phyloP scores from a whole-genome alignment of 2,329 filamentous ascomycete genomes.

The Thielaviopsis euricoi region DNA sequence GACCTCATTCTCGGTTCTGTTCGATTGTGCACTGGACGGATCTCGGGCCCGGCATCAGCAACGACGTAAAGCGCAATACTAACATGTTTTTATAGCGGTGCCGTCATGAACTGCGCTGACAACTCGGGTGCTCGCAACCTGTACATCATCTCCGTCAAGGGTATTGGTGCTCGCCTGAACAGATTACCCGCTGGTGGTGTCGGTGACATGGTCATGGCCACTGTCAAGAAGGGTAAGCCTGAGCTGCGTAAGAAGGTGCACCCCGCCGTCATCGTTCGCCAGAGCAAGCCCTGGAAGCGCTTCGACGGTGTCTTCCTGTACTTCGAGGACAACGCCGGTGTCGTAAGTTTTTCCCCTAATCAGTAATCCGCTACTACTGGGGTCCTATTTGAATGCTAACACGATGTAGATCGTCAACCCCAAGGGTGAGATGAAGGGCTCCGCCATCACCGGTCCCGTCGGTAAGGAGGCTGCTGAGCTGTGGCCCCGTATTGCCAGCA shows the following conservation, averaged over 20 bases:
- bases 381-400: background rate
- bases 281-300: conserved; percentile 99
- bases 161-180: conserved; percentile 94
- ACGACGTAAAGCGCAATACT: background rate
- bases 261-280: conserved; percentile 96
- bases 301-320: conserved; percentile 98
- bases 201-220: conserved; percentile 99
- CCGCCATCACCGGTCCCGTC: conserved; percentile 95
- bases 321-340: conserved; percentile 99
- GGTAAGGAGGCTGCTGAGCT: conserved; percentile 99
- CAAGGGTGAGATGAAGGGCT: conserved; percentile 99
- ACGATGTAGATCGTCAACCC: conserved; percentile 81
- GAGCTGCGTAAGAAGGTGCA: conserved; percentile 99
- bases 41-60: background rate
- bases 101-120: conserved; percentile 99
- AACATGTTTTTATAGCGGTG: conserved; percentile 46
- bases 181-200: conserved; percentile 93
- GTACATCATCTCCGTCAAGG: conserved; percentile 99
- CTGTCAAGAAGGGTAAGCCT: conserved; percentile 99
- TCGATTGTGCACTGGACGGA: background rate
- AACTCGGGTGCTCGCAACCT: conserved; percentile 98
- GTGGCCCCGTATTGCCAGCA: conserved; percentile 99
- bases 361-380: background rate
- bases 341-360: conserved; percentile 45
- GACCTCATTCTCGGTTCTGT: background rate